Percentiles rank a stretch among this genome's conserved stretches.
Conservation (phyloP, 345 rosid genomes). For the Pseudoturritis turrita region DNA sequence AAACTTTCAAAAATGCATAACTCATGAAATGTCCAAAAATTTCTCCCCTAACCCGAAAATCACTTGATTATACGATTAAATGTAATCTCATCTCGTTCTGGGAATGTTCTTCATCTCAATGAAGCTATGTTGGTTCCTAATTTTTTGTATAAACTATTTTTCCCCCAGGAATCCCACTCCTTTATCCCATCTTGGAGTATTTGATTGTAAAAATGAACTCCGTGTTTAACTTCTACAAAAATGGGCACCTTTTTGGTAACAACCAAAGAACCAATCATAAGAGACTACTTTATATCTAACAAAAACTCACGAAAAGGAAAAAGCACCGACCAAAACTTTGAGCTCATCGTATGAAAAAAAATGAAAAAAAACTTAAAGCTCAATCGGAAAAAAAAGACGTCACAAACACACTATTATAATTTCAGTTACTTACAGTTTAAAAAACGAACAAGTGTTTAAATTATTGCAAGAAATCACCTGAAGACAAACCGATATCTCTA, state of each 20-base stretch:
- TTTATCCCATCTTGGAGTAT: background rate
- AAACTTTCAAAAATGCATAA: too few species aligned
- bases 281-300: conserved; percentile 10
- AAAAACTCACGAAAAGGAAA: conserved; percentile 23
- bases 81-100: too few species aligned
- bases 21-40: too few species aligned
- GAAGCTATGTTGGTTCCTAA: too few species aligned
- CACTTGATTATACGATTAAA: too few species aligned
- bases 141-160: too few species aligned
- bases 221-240: conserved; percentile 14
- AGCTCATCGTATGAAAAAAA: conserved; percentile 11
- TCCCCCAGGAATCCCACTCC: background rate
- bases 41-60: too few species aligned
- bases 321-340: conserved; percentile 32
- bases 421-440: conserved; percentile 18
- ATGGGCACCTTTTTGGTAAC: conserved; percentile 11
- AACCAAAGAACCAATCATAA: conserved; percentile 2
- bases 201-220: background rate
- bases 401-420: background rate
- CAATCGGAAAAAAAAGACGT: background rate
- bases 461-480: background rate
- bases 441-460: conserved; percentile 9
- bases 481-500: conserved; percentile 5
- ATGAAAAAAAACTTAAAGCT: background rate
- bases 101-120: too few species aligned